Evolutionary conservation across 768 basidiomycete genomes (phyloP).

Genomic region (Tulasnella sp.): DNA sequence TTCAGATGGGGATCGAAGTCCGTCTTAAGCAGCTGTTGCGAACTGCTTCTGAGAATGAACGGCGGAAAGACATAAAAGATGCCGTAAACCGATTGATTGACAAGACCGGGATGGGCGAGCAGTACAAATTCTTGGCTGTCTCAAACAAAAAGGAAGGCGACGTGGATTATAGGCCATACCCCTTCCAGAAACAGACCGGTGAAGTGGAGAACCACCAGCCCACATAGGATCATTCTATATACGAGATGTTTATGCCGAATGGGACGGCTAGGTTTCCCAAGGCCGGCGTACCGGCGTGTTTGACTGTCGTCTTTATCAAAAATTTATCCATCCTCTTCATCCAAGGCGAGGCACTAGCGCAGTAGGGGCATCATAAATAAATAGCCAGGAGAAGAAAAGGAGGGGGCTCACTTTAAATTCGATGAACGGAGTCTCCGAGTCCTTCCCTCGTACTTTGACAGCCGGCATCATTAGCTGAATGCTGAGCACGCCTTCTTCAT

Average conservation of each 20-base stretch:
- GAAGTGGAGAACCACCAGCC: neutral
- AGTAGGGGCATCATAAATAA: neutral
- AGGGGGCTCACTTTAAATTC: conserved; percentile 65
- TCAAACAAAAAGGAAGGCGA: conserved; percentile 18
- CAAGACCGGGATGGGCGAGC: conserved; percentile 66
- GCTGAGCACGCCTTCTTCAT: conserved; percentile 68
- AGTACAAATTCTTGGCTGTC: conserved; percentile 74
- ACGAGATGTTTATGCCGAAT: neutral
- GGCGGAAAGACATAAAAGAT: conserved; percentile 37
- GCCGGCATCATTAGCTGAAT: conserved; percentile 81
- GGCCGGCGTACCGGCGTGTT: too few relatives aligned
- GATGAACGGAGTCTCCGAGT: conserved; percentile 53
- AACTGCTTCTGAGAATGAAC: conserved; percentile 38
- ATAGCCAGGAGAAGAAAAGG: neutral
- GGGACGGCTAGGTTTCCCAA: too few relatives aligned
- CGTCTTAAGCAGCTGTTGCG: conserved; percentile 55
- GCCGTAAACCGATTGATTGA: conserved; percentile 69
- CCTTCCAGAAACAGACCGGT: neutral
- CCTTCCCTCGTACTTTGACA: conserved; percentile 29
- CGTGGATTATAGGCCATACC: conserved; percentile 2
- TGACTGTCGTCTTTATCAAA: too few relatives aligned
- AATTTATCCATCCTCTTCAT: conserved; percentile 14
- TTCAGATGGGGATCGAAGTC: conserved; percentile 58
- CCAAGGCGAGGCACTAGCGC: conserved; percentile 20
- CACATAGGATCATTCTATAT: too few relatives aligned